Evolutionary conservation across 768 basidiomycete genomes (phyloP).

Genomic region (Tulasnella calospora): DNA sequence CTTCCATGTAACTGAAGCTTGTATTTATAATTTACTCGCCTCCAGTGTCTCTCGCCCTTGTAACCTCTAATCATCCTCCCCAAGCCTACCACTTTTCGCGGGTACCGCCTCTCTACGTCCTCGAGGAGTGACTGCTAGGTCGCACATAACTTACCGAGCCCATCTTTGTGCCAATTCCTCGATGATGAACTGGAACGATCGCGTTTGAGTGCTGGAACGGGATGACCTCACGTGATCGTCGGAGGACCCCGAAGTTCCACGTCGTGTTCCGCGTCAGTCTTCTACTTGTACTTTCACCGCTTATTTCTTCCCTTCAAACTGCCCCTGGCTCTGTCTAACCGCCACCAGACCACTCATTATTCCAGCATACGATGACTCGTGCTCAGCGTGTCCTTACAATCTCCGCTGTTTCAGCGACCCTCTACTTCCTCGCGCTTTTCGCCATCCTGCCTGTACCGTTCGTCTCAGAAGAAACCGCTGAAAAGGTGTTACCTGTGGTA

Average conservation of each 20-base stretch:
- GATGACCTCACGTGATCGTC: neutral
- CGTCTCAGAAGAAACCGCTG: constrained; percentile 1
- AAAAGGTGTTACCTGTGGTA: constrained; percentile 27
- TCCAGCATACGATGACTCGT: constrained; percentile 20
- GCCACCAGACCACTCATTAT: neutral
- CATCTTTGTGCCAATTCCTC: too few species aligned
- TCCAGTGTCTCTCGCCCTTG: too few species aligned
- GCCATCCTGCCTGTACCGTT: constrained; percentile 26
- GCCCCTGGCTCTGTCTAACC: neutral
- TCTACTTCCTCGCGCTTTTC: constrained; percentile 25
- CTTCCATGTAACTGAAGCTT: too few species aligned
- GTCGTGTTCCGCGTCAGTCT: neutral
- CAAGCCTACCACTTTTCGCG: too few species aligned
- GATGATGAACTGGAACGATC: too few species aligned
- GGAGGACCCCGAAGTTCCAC: neutral
- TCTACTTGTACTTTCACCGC: neutral
- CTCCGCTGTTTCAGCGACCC: neutral
- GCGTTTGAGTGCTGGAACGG: neutral
- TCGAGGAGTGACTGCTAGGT: too few species aligned
- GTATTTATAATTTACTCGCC: too few species aligned
- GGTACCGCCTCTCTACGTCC: too few species aligned
- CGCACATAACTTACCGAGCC: too few species aligned
- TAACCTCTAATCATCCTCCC: too few species aligned
- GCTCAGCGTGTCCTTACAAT: constrained; percentile 24
- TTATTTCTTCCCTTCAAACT: neutral